Conservation (phyloP, 2,329 filamentous ascomycete species). For the Aureobasidium mangrovei region DNA sequence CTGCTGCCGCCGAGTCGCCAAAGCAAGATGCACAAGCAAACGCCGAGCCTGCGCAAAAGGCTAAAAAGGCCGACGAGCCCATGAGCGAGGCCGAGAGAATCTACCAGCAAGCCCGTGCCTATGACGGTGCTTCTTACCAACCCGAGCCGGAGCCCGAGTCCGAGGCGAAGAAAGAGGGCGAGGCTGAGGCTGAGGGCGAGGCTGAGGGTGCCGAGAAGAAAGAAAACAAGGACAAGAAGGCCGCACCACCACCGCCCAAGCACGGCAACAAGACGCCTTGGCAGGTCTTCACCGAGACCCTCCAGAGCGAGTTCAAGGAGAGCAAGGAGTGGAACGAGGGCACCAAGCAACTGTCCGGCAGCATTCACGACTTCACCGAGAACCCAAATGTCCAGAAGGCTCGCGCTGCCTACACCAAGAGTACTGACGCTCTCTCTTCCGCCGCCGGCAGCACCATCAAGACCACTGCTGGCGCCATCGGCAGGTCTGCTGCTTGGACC, state of each 20-base stretch:
- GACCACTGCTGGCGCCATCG: conserved; percentile 75
- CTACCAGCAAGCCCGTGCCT: conserved; percentile 17
- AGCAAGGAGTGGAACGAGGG: conserved; percentile 99
- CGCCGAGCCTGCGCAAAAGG: conserved; percentile 26
- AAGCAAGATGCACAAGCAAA: conserved; percentile 18
- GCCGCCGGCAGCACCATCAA: conserved; percentile 75
- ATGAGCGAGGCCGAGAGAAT: conserved; percentile 13
- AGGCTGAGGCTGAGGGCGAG: conserved; percentile 30
- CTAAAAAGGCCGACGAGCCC: conserved; percentile 18
- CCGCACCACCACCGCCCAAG: conserved; percentile 74
- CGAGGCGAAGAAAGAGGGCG: conserved; percentile 26
- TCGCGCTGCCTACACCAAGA: conserved; percentile 76
- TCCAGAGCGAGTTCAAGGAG: conserved; percentile 85
- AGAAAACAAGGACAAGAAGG: conserved; percentile 56
- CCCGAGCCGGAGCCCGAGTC: conserved; percentile 31
- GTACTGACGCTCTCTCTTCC: conserved; percentile 71
- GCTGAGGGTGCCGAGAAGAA: conserved; percentile 41
- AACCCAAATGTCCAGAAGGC: conserved; percentile 84
- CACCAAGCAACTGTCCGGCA: conserved; percentile 85
- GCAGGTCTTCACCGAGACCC: conserved; percentile 98
- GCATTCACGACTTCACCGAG: conserved; percentile 84
- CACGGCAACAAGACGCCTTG: conserved; percentile 97
- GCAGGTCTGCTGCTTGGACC: conserved; percentile 88
- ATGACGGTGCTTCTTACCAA: conserved; percentile 28
- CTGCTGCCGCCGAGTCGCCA: conserved; percentile 18